Base-by-base conservation (phyloP, 371 early-diverging fungal genomes). In the Mucor ambiguus region DNA sequence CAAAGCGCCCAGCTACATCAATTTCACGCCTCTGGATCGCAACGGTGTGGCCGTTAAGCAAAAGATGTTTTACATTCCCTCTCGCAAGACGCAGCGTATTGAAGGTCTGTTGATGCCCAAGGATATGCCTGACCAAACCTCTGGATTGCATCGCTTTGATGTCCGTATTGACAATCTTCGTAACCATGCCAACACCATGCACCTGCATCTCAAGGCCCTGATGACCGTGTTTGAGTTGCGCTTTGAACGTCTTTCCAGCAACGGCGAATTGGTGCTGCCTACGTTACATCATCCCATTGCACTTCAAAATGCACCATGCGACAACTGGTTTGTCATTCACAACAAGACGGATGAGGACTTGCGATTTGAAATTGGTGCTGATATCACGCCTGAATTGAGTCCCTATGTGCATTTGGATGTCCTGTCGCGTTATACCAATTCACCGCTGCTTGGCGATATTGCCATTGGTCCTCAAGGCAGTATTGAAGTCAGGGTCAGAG, bases 311-410 rank as follows among this genome's bases (percentile, higher is more conserved):
- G 72, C 85, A 1, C 83, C 91, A 0, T 91, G 92, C 63, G 95
- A 95, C 72, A 82, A 85, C 18, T 95, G 95, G 95, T 95, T 95
- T 73, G 81, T 88, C 10, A 88, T 95, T 44, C 73, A 80, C 28
- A 95, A 94, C 70, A 85, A 86, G 44, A 84, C 90, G 2, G 89
- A 89, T 30, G 87, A 91, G 12, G 96, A 95, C 58, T 82, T 89
- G 37, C 84, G 89, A 16, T 93, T 95, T 71, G 93, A 93, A 65
- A 85, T 93, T 63, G 90, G 87, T 7, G 85, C 82, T 7, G 83
- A 86, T 35, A 78, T 92, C 7, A 71, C 83, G 0, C 84, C 87
- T 11, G 88, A 89, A 44, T 67, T 95, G 0, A 69, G 75, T 14
- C 84, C 85, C 2, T 86, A 85, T 63, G 78, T 94, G 7, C 80